phyloP scores from a whole-genome alignment of 1,284 basidiomycete species.

The Cystobasidiaceae sp. region DNA sequence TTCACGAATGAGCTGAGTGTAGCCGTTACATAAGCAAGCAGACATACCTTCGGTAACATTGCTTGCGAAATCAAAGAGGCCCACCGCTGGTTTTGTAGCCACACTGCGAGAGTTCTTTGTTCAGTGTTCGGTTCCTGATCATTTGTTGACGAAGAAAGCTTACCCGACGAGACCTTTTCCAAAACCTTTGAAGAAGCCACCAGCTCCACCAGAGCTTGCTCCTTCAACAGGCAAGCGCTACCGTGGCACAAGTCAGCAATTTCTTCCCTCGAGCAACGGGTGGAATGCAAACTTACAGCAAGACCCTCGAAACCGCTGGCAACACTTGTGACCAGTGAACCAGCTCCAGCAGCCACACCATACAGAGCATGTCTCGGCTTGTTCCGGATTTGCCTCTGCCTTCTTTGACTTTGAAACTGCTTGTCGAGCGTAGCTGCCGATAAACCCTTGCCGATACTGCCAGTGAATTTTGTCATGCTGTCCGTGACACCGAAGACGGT shows the following conservation, averaged over 20 bases:
- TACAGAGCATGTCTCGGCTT: slow-evolving; percentile 96
- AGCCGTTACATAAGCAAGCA: too few species aligned
- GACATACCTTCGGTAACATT: slow-evolving; percentile 82
- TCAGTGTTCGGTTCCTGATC: slow-evolving; percentile 4
- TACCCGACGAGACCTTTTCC: slow-evolving; percentile 94
- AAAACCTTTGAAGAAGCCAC: slow-evolving; percentile 96
- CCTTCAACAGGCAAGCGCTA: slow-evolving; percentile 96
- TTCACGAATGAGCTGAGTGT: too few species aligned
- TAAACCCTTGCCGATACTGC: slow-evolving; percentile 92
- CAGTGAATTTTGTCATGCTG: slow-evolving; percentile 94
- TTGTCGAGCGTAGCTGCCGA: slow-evolving; percentile 94
- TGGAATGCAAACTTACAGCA: slow-evolving; percentile 58
- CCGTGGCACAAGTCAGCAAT: too few species aligned
- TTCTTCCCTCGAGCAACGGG: too few species aligned
- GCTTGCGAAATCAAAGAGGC: slow-evolving; percentile 90
- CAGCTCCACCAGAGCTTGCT: slow-evolving; percentile 86
- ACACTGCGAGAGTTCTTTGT: slow-evolving; percentile 53
- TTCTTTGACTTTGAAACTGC: slow-evolving; percentile 84
- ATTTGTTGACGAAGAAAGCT: slow-evolving; percentile 41
- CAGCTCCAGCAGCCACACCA: slow-evolving; percentile 88
- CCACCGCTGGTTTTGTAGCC: slow-evolving; percentile 94
- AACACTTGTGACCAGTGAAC: slow-evolving; percentile 87
- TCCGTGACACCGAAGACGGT: slow-evolving; percentile 95
- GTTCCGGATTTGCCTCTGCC: slow-evolving; percentile 85
- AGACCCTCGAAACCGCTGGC: slow-evolving; percentile 95